Base-by-base conservation (phyloP, 140 eudicot species). In the Ambrosia hybrid region DNA sequence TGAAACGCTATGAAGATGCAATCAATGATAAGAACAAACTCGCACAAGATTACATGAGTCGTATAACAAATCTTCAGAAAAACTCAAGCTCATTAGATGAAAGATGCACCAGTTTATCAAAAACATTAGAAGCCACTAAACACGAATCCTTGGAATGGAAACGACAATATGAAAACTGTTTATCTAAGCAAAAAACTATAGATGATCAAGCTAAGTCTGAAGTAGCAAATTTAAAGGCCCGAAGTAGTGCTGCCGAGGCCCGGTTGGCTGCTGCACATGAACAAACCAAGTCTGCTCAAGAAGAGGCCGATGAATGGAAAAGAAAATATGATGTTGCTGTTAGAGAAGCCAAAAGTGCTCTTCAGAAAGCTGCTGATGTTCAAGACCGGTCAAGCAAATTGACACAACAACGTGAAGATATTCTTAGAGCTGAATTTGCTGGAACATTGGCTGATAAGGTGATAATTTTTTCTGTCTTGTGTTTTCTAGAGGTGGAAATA, bases 271-370 rank as follows among this genome's bases (percentile, higher is more conserved):
- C 97, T 76, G 96, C 99, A 8, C 85, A 79, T 39, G 99, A 95
- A 83, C 97, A 91, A 61, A 85, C 85, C 21, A 79, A 82, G 63
- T 91, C 99, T 66, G 95, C 99, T 71, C 95, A 86, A 77, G 97
- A 85, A 73, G 99, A 95, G 81, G 96, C 99, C 1, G 84, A 72
- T 70, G 99, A 95, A 83, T 95, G 99, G 99, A 91, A 91, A 78
- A 84, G 99, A 1, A 95, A 91, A 75, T 95, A 86, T 56, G 95
- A 91, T 56, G 68, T 91, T 74, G 99, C 99, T 52, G 96, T 85
- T 30, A 85, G 85, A 61, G 96, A 95, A 86, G 88, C 95, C 0
- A 95, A 91, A 67, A 79, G 70, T 72, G 99, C 99, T 7, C 88
- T 95, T 36, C 92, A 91, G 82, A 95, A 95, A 72, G 99, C 97